Percentiles rank a stretch among this genome's conserved stretches.
Evolutionary conservation across 2,329 filamentous ascomycete species (phyloP).

Genomic region (Massarina eburnea): DNA sequence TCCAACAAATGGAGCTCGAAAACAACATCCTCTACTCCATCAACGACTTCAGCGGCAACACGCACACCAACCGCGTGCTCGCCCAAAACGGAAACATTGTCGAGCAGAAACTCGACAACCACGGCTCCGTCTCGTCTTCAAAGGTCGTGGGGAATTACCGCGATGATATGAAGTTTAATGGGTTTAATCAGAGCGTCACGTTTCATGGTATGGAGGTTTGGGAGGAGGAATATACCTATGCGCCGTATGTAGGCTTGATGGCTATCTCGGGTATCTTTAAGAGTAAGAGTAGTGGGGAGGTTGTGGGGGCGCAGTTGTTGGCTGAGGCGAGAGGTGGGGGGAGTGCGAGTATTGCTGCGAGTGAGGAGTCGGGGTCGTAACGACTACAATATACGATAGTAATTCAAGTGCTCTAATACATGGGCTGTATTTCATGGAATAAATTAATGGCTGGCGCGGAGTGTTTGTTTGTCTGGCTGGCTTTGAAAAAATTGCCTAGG

Average conservation of each 20-base stretch:
- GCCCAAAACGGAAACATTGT: slow-evolving; percentile 58
- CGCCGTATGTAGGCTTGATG: slow-evolving; percentile 53
- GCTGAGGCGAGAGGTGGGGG: slow-evolving; percentile 58
- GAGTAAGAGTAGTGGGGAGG: slow-evolving; percentile 49
- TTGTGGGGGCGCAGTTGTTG: slow-evolving; percentile 55
- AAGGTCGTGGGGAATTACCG: slow-evolving; percentile 53
- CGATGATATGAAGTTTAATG: slow-evolving; percentile 58
- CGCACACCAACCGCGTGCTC: slow-evolving; percentile 57
- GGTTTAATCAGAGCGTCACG: slow-evolving; percentile 46
- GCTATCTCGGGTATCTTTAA: slow-evolving; percentile 52
- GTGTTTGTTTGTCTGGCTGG: too few species aligned
- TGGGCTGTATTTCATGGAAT: too few species aligned
- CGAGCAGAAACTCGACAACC: slow-evolving; percentile 58
- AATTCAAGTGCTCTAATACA: too few species aligned
- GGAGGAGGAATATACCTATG: slow-evolving; percentile 58
- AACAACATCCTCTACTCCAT: slow-evolving; percentile 63
- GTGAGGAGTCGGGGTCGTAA: slow-evolving; percentile 14
- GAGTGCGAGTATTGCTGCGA: slow-evolving; percentile 53
- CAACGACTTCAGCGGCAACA: slow-evolving; percentile 60
- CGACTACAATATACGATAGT: background rate
- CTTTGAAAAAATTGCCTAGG: too few species aligned
- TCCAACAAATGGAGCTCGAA: slow-evolving; percentile 50
- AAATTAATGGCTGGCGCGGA: too few species aligned
- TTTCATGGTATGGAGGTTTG: slow-evolving; percentile 50
- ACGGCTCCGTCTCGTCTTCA: slow-evolving; percentile 50